These are phyloP conservation scores for Penicillium crustosum DNA, from an alignment of 2,329 filamentous ascomycete species.

Conservation along the genomic window DNA sequence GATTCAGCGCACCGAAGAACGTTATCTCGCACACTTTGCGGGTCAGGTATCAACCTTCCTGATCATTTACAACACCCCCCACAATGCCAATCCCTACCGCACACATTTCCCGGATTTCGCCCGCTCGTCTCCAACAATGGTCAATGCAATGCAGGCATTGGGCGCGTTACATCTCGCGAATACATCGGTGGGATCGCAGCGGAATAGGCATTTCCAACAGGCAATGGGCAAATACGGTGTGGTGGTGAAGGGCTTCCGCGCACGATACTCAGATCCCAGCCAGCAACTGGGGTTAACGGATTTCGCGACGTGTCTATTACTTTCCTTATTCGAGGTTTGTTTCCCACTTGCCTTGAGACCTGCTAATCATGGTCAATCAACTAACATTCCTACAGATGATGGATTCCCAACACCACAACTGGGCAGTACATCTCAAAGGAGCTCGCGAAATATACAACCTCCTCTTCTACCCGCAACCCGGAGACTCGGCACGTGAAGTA, in stretches of 20 bases:
- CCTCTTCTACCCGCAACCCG: slow-evolving; percentile 30
- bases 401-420: slow-evolving; percentile 41
- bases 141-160: slow-evolving; percentile 42
- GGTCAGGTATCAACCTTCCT: slow-evolving; percentile 36
- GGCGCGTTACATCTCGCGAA: slow-evolving; percentile 45
- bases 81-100: slow-evolving; percentile 40
- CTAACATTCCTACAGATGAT: slow-evolving; percentile 32
- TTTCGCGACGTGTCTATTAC: slow-evolving; percentile 37
- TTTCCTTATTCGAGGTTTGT: slow-evolving; percentile 38
- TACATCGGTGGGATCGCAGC: slow-evolving; percentile 33
- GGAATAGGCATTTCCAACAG: slow-evolving; percentile 37
- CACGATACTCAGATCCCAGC: slow-evolving; percentile 26
- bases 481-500: slow-evolving; percentile 27
- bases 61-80: slow-evolving; percentile 39
- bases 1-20: slow-evolving; percentile 28
- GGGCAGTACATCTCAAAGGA: slow-evolving; percentile 42
- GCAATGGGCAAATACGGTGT: slow-evolving; percentile 42
- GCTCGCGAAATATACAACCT: slow-evolving; percentile 40
- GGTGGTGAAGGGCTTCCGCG: slow-evolving; percentile 37
- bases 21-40: slow-evolving; percentile 40
- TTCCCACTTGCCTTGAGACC: too few species aligned
- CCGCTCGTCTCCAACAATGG: slow-evolving; percentile 36
- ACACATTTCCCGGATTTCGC: slow-evolving; percentile 36
- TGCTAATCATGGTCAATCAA: not conserved
- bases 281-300: slow-evolving; percentile 30